Percentiles rank a stretch among this genome's conserved stretches.
phyloP scores from a whole-genome alignment of 371 early-diverging fungal species.

The Phascolomyces articulosus region DNA sequence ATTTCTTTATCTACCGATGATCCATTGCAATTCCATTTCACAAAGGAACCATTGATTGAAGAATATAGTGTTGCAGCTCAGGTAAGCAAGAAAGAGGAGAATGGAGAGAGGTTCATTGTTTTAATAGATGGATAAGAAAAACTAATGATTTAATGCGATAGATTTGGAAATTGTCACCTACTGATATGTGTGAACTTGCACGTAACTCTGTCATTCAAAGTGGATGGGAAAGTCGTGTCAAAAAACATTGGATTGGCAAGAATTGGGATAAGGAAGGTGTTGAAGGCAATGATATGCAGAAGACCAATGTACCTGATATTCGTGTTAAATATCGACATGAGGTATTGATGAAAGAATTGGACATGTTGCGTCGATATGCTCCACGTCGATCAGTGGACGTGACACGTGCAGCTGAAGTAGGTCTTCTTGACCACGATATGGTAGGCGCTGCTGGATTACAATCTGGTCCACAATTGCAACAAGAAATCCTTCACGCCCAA shows the following conservation, averaged over 20 bases:
- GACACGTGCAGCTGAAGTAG: not conserved
- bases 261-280: conserved; percentile 79
- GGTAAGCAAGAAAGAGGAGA: conserved; percentile 37
- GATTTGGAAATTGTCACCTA: conserved; percentile 95
- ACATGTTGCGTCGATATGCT: conserved; percentile 52
- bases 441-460: conserved; percentile 30
- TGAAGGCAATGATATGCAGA: conserved; percentile 89
- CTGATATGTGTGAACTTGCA: conserved; percentile 98
- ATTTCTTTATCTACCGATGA: conserved; percentile 98
- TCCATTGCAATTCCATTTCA: conserved; percentile 98
- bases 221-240: conserved; percentile 91
- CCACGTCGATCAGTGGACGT: not conserved
- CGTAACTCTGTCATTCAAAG: conserved; percentile 94
- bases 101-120: not conserved
- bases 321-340: conserved; percentile 88
- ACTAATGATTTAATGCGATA: not conserved
- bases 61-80: conserved; percentile 99
- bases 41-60: conserved; percentile 98
- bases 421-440: conserved; percentile 23
- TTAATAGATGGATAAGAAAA: no score
- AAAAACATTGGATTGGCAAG: conserved; percentile 94
- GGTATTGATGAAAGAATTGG: conserved; percentile 85
- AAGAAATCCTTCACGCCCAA: conserved; percentile 11
- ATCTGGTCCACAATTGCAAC: conserved; percentile 26
- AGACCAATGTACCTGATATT: conserved; percentile 96